A percentile compares a stretch with the other conserved stretches of the same genome.
Evolutionary conservation across 352 stramenopile genomes (phyloP).

Genomic region (Globisporangium canariense): DNA sequence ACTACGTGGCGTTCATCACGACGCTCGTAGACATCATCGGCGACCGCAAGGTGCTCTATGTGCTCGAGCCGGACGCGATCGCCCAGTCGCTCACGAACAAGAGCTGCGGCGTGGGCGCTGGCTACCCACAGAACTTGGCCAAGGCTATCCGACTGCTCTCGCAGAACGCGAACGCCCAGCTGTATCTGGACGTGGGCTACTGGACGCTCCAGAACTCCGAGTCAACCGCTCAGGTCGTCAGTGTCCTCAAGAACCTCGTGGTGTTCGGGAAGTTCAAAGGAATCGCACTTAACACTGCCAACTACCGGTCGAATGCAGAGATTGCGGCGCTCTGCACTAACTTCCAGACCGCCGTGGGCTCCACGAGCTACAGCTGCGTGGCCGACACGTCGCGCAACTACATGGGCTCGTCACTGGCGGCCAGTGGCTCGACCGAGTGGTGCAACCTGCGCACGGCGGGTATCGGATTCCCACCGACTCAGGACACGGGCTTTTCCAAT

Average conservation of each 20-base stretch:
- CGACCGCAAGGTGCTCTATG: conserved; percentile 59
- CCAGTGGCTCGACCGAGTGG: conserved; percentile 42
- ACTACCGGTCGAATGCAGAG: conserved; percentile 61
- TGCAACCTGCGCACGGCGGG: conserved; percentile 61
- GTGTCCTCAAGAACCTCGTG: conserved; percentile 43
- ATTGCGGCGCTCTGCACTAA: conserved; percentile 43
- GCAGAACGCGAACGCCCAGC: conserved; percentile 44
- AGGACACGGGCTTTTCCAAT: conserved; percentile 38
- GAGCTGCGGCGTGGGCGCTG: conserved; percentile 35
- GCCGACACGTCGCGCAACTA: conserved; percentile 67
- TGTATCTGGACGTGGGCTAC: conserved; percentile 68
- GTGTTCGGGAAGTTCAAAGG: conserved; percentile 42
- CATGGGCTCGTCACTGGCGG: conserved; percentile 17
- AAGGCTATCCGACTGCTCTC: conserved; percentile 49
- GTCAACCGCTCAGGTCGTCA: conserved; percentile 26
- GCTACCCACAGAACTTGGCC: conserved; percentile 54
- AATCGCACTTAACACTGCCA: conserved; percentile 70
- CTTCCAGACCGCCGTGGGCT: conserved; percentile 50
- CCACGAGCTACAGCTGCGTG: conserved; percentile 43
- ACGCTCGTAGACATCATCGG: conserved; percentile 20
- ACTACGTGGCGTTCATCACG: conserved; percentile 50
- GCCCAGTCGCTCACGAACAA: conserved; percentile 39
- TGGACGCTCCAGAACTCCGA: conserved; percentile 42
- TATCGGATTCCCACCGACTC: conserved; percentile 53
- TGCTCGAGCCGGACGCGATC: conserved; percentile 55